These are phyloP conservation scores for Amylostereum chailletii DNA, from an alignment of 1,284 basidiomycete species.

Conservation along the genomic window DNA sequence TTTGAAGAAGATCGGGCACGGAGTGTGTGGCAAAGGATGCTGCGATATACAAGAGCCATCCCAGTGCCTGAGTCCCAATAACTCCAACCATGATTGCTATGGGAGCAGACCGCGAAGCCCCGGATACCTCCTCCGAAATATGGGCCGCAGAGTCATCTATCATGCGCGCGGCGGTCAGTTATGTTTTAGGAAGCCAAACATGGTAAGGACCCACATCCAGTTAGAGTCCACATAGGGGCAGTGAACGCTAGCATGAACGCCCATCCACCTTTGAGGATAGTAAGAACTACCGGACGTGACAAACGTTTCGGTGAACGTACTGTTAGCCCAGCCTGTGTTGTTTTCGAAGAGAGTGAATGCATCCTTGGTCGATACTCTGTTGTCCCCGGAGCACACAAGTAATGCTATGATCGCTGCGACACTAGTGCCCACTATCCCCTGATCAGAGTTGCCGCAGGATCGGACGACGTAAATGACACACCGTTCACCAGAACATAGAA, in stretches of 20 bases:
- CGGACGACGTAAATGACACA: constrained; percentile 17
- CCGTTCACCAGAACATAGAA: constrained; percentile 61
- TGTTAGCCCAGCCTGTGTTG: constrained; percentile 56
- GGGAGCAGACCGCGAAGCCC: constrained; percentile 61
- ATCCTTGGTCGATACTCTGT: constrained; percentile 53
- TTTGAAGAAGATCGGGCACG: constrained; percentile 39
- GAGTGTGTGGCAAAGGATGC: constrained; percentile 57
- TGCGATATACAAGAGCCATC: constrained; percentile 56
- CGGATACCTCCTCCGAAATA: constrained; percentile 65
- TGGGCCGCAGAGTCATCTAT: constrained; percentile 73
- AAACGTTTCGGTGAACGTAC: constrained; percentile 23
- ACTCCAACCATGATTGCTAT: constrained; percentile 69
- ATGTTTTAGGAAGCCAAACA: not conserved
- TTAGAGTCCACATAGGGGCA: constrained; percentile 71
- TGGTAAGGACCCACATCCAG: constrained; percentile 44
- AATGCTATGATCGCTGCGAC: constrained; percentile 53
- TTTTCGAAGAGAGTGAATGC: constrained; percentile 68
- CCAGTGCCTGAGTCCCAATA: constrained; percentile 47
- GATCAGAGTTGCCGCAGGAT: constrained; percentile 3
- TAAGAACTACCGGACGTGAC: no score
- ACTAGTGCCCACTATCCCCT: constrained; percentile 41
- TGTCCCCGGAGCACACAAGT: constrained; percentile 44
- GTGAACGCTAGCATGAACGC: constrained; percentile 67
- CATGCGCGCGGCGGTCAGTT: not conserved
- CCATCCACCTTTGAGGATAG: constrained; percentile 44